phyloP scores from a whole-genome alignment of 176 grass and related monocot species.

The Calamus simplicifolius region DNA sequence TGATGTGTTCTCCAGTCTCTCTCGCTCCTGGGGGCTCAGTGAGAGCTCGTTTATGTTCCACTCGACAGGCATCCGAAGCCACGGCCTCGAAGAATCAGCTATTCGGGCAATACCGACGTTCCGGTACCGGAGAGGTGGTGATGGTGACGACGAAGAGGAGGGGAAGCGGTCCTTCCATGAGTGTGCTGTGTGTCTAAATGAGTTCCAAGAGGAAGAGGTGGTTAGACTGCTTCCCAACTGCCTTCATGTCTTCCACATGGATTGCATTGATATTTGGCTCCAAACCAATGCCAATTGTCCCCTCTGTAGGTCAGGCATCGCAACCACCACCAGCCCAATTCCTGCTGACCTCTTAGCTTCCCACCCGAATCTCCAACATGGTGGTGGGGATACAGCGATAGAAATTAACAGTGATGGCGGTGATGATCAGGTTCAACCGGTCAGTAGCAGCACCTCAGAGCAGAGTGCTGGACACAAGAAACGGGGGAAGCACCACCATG shows the following conservation, averaged over 20 bases:
- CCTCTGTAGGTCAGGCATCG: conserved; percentile 56
- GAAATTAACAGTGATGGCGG: not conserved
- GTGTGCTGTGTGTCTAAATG: conserved; percentile 67
- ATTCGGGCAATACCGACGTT: conserved; percentile 54
- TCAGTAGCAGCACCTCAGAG: not conserved
- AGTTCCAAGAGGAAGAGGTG: conserved; percentile 78
- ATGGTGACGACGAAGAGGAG: no score
- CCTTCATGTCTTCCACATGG: conserved; percentile 73
- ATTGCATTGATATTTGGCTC: conserved; percentile 79
- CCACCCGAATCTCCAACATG: not conserved
- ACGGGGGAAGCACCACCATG: not conserved
- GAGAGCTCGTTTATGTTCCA: not conserved
- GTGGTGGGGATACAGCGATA: conserved; percentile 17
- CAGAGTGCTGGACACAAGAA: conserved; percentile 6
- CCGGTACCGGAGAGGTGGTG: conserved; percentile 30
- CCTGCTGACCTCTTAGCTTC: conserved; percentile 4
- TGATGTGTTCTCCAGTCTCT: not conserved
- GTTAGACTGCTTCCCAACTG: conserved; percentile 62
- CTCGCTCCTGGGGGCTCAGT: conserved; percentile 3
- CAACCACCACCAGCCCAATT: conserved; percentile 3
- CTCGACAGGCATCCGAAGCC: not conserved
- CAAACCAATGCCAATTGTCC: conserved; percentile 70
- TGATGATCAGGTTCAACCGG: not conserved
- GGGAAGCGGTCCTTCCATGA: conserved; percentile 14
- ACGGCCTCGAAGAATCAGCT: conserved; percentile 36